Conservation (phyloP, 148 eudicot genomes). For the Silene latifolia region DNA sequence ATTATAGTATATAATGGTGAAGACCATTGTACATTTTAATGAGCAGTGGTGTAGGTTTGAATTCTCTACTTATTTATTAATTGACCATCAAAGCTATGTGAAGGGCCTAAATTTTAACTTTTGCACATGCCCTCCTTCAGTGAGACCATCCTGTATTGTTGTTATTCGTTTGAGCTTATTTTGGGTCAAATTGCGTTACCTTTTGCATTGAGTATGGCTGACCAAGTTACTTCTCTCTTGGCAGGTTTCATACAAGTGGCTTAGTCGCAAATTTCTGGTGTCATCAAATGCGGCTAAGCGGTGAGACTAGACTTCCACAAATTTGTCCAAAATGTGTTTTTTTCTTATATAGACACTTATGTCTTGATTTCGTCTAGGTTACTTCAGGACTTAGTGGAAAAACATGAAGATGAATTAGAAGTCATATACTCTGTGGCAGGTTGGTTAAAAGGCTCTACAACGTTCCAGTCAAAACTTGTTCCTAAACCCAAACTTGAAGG, state of each 20-base stretch:
- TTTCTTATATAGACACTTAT: conserved; percentile 11
- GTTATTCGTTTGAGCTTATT: neutral
- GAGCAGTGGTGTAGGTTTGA: too few species aligned
- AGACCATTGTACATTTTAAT: too few species aligned
- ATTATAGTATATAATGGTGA: neutral
- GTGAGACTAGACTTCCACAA: conserved; percentile 34
- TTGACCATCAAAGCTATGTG: neutral
- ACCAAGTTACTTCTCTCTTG: conserved; percentile 1
- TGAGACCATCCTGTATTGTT: neutral
- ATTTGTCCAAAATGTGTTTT: neutral
- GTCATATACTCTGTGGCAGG: conserved; percentile 78
- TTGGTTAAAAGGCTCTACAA: conserved; percentile 73
- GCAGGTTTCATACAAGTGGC: conserved; percentile 98
- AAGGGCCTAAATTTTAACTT: neutral
- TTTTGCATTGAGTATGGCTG: neutral
- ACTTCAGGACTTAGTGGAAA: conserved; percentile 76
- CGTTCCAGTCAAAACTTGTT: conserved; percentile 72
- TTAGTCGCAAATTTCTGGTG: conserved; percentile 87
- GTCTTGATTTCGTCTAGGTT: conserved; percentile 40
- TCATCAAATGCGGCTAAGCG: conserved; percentile 82
- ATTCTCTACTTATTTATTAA: neutral
- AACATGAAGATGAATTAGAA: conserved; percentile 55
- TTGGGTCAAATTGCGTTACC: conserved; percentile 4
- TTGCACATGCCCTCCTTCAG: neutral
- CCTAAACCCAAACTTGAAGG: conserved; percentile 76